phyloP scores from a whole-genome alignment of 140 eudicot species.

The Ambrosia hybrid region DNA sequence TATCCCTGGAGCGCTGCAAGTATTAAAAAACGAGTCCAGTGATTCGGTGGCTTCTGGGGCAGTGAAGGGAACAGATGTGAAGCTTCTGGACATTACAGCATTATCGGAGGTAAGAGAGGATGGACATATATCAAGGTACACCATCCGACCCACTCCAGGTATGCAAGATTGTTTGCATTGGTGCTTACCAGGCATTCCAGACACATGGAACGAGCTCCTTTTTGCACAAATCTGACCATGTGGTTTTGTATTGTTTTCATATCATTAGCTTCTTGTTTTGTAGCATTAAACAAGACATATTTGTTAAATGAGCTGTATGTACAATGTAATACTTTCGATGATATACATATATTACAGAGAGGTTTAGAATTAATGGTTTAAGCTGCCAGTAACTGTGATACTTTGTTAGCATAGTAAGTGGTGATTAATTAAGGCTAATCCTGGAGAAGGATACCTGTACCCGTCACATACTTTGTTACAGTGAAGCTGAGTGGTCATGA shows the following conservation, averaged over 20 bases:
- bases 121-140: slow-evolving; percentile 84
- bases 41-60: slow-evolving; percentile 73
- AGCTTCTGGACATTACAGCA: slow-evolving; percentile 79
- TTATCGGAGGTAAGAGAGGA: slow-evolving; percentile 80
- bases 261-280: slow-evolving; percentile 16
- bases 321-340: slow-evolving; percentile 18
- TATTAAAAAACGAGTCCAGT: slow-evolving; percentile 51
- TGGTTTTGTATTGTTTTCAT: slow-evolving; percentile 10
- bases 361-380: not conserved
- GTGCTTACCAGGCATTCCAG: slow-evolving; percentile 96
- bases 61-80: slow-evolving; percentile 72
- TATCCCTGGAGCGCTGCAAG: slow-evolving; percentile 65
- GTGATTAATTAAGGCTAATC: not conserved
- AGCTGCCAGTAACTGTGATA: too few species aligned
- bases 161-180: slow-evolving; percentile 96
- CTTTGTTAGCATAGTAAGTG: not conserved
- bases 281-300: slow-evolving; percentile 13
- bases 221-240: slow-evolving; percentile 49
- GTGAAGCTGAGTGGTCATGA: too few species aligned
- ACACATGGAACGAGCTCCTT: slow-evolving; percentile 88
- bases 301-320: slow-evolving; percentile 18
- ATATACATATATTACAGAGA: slow-evolving; percentile 2
- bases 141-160: slow-evolving; percentile 61
- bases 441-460: too few species aligned
- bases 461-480: too few species aligned